Conservation (phyloP, 1,284 basidiomycete genomes). For the Pyrrhoderma lamaoense region DNA sequence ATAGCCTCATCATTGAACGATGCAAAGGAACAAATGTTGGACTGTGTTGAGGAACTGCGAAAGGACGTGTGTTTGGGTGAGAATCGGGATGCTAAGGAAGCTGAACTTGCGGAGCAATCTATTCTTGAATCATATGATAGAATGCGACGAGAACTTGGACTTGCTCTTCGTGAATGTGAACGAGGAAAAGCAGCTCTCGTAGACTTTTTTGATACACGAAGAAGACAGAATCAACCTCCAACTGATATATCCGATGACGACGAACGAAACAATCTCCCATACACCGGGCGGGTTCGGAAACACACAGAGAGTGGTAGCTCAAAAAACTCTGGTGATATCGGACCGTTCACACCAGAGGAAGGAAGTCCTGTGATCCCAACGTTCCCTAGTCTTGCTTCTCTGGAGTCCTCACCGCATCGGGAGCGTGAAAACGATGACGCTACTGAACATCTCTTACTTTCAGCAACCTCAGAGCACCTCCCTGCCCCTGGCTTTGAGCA, state of each 20-base stretch:
- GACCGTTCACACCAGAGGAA: slow-evolving; percentile 13
- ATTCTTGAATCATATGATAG: slow-evolving; percentile 64
- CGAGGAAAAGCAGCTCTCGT: slow-evolving; percentile 59
- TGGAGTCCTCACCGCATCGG: slow-evolving; percentile 9
- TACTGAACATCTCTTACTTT: slow-evolving; percentile 45
- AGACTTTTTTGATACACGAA: slow-evolving; percentile 44
- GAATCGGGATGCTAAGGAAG: slow-evolving; percentile 21
- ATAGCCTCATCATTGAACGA: slow-evolving; percentile 60
- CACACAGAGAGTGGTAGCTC: slow-evolving; percentile 16
- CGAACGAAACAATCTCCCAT: not conserved
- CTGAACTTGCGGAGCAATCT: slow-evolving; percentile 29
- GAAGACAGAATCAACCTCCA: slow-evolving; percentile 27
- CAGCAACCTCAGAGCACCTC: slow-evolving; percentile 43
- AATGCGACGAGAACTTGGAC: slow-evolving; percentile 63
- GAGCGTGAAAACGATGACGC: slow-evolving; percentile 42
- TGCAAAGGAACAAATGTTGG: slow-evolving; percentile 53
- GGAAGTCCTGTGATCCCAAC: slow-evolving; percentile 14
- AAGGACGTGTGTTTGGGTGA: not conserved
- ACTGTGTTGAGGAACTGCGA: slow-evolving; percentile 39
- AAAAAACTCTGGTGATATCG: slow-evolving; percentile 18
- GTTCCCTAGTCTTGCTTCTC: slow-evolving; percentile 6
- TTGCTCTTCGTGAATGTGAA: slow-evolving; percentile 71
- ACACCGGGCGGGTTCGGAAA: slow-evolving; percentile 1
- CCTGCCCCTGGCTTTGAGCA: slow-evolving; percentile 63
- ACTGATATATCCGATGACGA: slow-evolving; percentile 7